These are phyloP conservation scores for Acidiella bohemica DNA, from an alignment of 495 filamentous ascomycete species.

Conservation along the genomic window DNA sequence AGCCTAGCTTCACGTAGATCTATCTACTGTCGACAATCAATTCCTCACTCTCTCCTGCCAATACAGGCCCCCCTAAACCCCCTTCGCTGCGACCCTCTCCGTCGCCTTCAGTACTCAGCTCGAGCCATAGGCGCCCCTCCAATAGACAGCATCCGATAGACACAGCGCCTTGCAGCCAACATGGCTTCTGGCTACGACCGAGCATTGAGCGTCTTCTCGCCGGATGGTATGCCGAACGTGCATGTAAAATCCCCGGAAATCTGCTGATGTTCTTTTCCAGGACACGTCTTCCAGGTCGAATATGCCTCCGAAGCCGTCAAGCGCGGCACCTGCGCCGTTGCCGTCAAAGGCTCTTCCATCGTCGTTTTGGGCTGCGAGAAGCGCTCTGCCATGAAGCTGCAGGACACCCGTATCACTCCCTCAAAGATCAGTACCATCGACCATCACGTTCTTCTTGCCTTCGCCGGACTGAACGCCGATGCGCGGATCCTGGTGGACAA, in stretches of 20 bases:
- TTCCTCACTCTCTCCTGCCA: no score
- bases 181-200: constrained; percentile 34
- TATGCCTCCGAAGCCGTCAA: constrained; percentile 98
- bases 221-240: neutral
- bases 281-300: constrained; percentile 99
- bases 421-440: constrained; percentile 95
- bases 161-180: constrained; percentile 4
- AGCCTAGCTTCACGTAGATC: no score
- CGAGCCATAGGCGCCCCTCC: no score
- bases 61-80: no score
- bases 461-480: constrained; percentile 93
- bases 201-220: constrained; percentile 27
- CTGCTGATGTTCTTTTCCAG: constrained; percentile 28
- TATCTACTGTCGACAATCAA: no score
- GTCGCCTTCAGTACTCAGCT: no score
- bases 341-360: constrained; percentile 87
- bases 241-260: neutral
- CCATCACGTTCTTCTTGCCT: constrained; percentile 89
- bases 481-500: constrained; percentile 96
- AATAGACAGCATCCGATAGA: no score
- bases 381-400: constrained; percentile 94
- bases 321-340: constrained; percentile 95
- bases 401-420: constrained; percentile 97
- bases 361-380: constrained; percentile 98
- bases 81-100: no score